A percentile compares a stretch with the other conserved stretches of the same genome.
Evolutionary conservation across 169 alveolate genomes (phyloP).

Genomic region (Perkinsus chesapeaki): DNA sequence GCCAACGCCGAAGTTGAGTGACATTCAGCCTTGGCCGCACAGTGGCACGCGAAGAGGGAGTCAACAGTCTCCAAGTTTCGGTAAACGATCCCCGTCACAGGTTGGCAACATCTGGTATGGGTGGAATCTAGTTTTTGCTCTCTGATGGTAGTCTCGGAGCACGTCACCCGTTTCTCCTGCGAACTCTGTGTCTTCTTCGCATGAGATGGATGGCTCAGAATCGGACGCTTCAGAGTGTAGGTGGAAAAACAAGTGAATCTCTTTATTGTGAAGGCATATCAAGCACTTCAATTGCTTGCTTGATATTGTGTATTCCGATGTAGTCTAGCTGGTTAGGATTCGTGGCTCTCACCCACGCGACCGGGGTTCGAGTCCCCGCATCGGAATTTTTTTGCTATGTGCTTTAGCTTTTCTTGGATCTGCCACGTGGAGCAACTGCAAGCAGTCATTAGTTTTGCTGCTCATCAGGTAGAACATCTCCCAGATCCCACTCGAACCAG

Average conservation of each 20-base stretch:
- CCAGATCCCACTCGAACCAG: too few species aligned
- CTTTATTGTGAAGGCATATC: too few species aligned
- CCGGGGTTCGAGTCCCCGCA: slow-evolving; percentile 8
- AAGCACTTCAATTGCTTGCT: too few species aligned
- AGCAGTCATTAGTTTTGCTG: too few species aligned
- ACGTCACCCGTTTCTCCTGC: background rate
- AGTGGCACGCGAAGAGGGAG: background rate
- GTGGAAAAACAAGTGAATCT: too few species aligned
- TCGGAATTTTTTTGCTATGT: slow-evolving; percentile 41
- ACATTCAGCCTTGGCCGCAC: background rate
- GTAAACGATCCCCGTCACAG: background rate
- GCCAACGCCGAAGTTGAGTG: background rate
- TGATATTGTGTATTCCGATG: slow-evolving; percentile 27
- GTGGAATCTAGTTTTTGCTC: background rate
- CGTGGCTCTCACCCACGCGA: slow-evolving; percentile 7
- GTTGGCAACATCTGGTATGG: background rate
- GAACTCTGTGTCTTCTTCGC: background rate
- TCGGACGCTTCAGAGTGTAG: slow-evolving; percentile 13
- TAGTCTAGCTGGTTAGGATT: slow-evolving; percentile 3
- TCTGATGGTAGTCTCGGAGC: background rate
- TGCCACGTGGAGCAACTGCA: too few species aligned
- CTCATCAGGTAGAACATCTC: too few species aligned
- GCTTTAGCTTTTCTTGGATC: too few species aligned
- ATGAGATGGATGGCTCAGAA: background rate
- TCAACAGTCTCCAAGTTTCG: background rate